These are phyloP conservation scores for Dactylonectria estremocensis DNA, from an alignment of 2,329 filamentous ascomycete species.

Conservation along the genomic window DNA sequence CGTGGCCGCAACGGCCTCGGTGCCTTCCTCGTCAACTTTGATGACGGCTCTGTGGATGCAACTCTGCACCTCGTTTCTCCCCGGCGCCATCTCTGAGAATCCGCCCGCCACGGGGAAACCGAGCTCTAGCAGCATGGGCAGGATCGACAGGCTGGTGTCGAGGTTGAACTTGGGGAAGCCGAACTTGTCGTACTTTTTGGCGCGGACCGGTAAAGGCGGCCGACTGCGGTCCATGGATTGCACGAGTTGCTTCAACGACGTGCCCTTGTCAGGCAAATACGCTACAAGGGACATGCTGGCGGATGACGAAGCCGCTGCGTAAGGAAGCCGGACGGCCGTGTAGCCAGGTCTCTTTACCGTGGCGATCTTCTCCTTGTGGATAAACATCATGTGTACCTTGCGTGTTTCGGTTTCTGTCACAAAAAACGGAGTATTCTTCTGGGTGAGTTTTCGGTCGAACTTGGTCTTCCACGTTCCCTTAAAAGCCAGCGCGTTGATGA, in stretches of 20 bases:
- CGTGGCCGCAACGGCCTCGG: constrained; percentile 4
- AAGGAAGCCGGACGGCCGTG: not conserved
- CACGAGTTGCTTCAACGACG: not conserved
- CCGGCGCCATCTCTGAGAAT: not conserved
- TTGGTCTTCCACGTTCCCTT: constrained; percentile 5
- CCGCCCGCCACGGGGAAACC: not conserved
- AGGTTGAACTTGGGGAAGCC: constrained; percentile 7
- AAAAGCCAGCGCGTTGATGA: constrained; percentile 8
- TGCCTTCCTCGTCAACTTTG: constrained; percentile 1
- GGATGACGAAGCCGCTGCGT: not conserved
- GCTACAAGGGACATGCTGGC: not conserved
- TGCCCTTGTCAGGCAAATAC: not conserved
- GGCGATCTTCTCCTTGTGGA: not conserved
- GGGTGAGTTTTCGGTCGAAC: constrained; percentile 2
- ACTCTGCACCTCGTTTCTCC: not conserved
- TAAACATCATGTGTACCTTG: constrained; percentile 6
- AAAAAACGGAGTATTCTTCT: not conserved
- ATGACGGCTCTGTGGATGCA: not conserved
- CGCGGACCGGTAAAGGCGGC: not conserved
- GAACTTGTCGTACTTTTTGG: constrained; percentile 8
- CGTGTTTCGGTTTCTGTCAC: not conserved
- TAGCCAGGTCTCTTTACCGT: not conserved
- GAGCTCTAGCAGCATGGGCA: not conserved
- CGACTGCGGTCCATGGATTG: not conserved
- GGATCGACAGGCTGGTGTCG: not conserved